Evolutionary conservation across 2,329 filamentous ascomycete genomes (phyloP).

Genomic region (Diplodia mutila): DNA sequence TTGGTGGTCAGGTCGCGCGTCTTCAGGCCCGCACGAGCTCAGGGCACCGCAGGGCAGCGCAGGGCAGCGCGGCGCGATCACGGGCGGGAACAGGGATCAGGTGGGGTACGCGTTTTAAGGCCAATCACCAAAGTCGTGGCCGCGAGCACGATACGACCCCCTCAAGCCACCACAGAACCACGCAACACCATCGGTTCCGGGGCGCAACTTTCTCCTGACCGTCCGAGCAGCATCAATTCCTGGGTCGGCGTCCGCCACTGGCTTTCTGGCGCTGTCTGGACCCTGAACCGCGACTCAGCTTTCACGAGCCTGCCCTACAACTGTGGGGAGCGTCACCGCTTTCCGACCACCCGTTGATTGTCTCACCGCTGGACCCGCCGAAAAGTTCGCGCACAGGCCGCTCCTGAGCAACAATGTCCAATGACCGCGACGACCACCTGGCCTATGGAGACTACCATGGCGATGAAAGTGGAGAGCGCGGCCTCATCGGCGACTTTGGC

Average conservation of each 20-base stretch:
- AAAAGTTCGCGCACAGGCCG: slow-evolving; percentile 21
- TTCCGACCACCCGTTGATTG: slow-evolving; percentile 17
- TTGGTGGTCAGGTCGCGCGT: neutral
- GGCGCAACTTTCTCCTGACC: neutral
- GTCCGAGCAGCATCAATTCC: neutral
- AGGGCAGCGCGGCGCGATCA: neutral
- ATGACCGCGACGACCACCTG: slow-evolving; percentile 52
- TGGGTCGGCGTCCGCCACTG: neutral
- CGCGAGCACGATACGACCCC: neutral
- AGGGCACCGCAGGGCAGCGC: neutral
- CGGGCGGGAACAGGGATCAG: slow-evolving; percentile 1
- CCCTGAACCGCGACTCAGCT: slow-evolving; percentile 29
- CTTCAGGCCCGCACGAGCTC: neutral
- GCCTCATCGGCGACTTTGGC: slow-evolving; percentile 58
- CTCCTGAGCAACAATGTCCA: slow-evolving; percentile 3
- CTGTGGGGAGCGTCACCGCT: slow-evolving; percentile 22
- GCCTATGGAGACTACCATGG: slow-evolving; percentile 59
- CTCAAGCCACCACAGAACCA: neutral
- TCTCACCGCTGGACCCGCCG: slow-evolving; percentile 24
- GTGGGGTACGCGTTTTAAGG: slow-evolving; percentile 12
- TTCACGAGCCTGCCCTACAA: slow-evolving; percentile 25
- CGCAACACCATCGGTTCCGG: slow-evolving; percentile 10
- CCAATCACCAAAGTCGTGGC: slow-evolving; percentile 2
- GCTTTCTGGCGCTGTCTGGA: neutral
- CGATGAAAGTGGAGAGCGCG: slow-evolving; percentile 49